phyloP scores from a whole-genome alignment of 1,284 basidiomycete species.

The Marasmius fiardii region DNA sequence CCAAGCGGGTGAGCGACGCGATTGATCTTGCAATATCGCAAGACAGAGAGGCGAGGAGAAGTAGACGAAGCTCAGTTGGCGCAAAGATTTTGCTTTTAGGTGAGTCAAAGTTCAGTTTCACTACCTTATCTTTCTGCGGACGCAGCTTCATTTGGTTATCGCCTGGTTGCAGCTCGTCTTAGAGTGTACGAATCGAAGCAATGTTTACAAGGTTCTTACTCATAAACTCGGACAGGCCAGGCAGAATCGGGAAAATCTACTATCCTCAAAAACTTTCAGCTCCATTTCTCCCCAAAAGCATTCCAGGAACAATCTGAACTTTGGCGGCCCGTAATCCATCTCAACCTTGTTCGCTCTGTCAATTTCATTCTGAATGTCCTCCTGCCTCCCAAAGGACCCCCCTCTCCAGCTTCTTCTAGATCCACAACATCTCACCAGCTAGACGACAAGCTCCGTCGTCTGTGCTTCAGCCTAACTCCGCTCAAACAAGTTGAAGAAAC shows the following conservation, averaged over 20 bases:
- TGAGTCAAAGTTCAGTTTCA: constrained; percentile 23
- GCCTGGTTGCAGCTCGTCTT: not conserved
- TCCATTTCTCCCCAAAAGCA: constrained; percentile 55
- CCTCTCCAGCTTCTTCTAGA: constrained; percentile 4
- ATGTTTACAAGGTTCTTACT: not conserved
- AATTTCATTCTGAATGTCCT: constrained; percentile 53
- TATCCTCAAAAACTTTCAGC: constrained; percentile 61
- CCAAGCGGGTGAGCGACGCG: constrained; percentile 47
- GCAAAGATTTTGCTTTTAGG: constrained; percentile 55
- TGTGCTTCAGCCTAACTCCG: constrained; percentile 50
- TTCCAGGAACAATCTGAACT: constrained; percentile 51
- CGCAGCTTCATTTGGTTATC: not conserved
- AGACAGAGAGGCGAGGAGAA: constrained; percentile 41
- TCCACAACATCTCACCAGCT: constrained; percentile 19
- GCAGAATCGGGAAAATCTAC: constrained; percentile 68
- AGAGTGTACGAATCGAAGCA: no score
- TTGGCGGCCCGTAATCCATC: constrained; percentile 61
- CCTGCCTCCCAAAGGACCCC: constrained; percentile 15
- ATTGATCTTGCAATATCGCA: constrained; percentile 48
- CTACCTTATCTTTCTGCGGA: not conserved
- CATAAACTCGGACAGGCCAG: constrained; percentile 41
- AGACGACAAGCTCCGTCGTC: constrained; percentile 36
- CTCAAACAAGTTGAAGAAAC: constrained; percentile 54
- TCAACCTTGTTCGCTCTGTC: constrained; percentile 60
- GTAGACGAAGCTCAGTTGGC: constrained; percentile 17